phyloP scores from a whole-genome alignment of 2,329 filamentous ascomycete genomes.

The Calonectria hawksworthii region DNA sequence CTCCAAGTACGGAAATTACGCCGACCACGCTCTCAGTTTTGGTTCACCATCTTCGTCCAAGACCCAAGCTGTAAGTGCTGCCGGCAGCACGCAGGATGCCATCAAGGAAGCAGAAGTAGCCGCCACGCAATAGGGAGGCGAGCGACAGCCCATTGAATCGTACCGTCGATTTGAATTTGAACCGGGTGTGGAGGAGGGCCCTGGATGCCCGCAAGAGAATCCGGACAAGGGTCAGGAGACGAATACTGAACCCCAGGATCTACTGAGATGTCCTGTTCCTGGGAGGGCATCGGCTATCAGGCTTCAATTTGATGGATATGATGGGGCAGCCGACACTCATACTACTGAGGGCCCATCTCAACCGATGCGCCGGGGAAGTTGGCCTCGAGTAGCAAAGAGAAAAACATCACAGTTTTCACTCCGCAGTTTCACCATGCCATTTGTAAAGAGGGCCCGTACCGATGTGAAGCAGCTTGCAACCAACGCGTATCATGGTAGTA shows the following conservation, averaged over 20 bases:
- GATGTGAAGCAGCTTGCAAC: constrained; percentile 46
- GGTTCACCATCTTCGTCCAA: constrained; percentile 45
- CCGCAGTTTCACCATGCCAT: constrained; percentile 43
- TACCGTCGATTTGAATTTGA: constrained; percentile 46
- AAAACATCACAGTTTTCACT: constrained; percentile 50
- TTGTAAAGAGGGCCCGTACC: constrained; percentile 39
- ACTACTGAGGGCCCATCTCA: constrained; percentile 34
- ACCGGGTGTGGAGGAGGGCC: constrained; percentile 45
- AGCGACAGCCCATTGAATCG: constrained; percentile 35
- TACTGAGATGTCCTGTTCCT: not conserved
- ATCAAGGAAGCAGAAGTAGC: constrained; percentile 44
- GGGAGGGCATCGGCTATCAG: constrained; percentile 26
- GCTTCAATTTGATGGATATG: constrained; percentile 45
- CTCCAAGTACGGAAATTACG: constrained; percentile 46
- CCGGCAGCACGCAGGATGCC: constrained; percentile 36
- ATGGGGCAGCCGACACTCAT: constrained; percentile 39
- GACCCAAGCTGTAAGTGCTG: constrained; percentile 20
- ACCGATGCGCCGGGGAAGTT: constrained; percentile 17
- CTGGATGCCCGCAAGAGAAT: constrained; percentile 11
- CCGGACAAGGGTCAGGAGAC: not conserved
- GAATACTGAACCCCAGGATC: not conserved
- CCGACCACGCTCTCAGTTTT: constrained; percentile 48
- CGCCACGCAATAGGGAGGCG: constrained; percentile 45
- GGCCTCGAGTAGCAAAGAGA: constrained; percentile 45
- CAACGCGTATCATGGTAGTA: constrained; percentile 44